phyloP scores from a whole-genome alignment of 768 basidiomycete species.

The Lactifluus rugatus region DNA sequence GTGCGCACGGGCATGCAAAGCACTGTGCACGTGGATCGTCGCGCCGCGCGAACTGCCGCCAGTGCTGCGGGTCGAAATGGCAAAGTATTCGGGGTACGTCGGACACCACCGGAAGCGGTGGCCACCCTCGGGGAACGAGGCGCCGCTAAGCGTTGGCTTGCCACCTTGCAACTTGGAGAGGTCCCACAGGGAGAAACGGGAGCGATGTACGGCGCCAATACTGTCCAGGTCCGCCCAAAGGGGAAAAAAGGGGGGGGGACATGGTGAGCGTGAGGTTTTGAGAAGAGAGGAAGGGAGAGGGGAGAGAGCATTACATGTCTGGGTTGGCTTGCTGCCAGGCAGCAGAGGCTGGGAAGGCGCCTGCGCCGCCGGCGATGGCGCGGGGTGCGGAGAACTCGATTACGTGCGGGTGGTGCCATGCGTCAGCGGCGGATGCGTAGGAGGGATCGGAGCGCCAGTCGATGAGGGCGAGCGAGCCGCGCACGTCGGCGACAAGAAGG shows the following conservation, averaged over 20 bases:
- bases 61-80: constrained; percentile 48
- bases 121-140: constrained; percentile 57
- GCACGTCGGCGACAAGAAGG: constrained; percentile 66
- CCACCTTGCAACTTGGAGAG: constrained; percentile 62
- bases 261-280: too few relatives aligned
- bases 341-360: constrained; percentile 46
- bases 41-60: constrained; percentile 29
- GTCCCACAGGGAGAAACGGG: constrained; percentile 72
- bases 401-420: constrained; percentile 52
- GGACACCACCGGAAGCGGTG: constrained; percentile 74
- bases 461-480: constrained; percentile 65
- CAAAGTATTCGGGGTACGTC: constrained; percentile 68
- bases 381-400: constrained; percentile 67
- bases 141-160: constrained; percentile 53
- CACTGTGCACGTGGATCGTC: constrained; percentile 59
- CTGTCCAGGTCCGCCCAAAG: constrained; percentile 32
- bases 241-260: background rate
- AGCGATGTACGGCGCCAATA: constrained; percentile 65
- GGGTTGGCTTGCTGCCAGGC: constrained; percentile 63
- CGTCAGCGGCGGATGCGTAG: constrained; percentile 37
- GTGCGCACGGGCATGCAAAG: constrained; percentile 41
- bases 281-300: background rate
- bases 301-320: constrained; percentile 47
- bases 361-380: constrained; percentile 43
- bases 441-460: constrained; percentile 75